Evolutionary conservation across 345 rosid genomes (phyloP).

Genomic region (Reutealis trisperma): DNA sequence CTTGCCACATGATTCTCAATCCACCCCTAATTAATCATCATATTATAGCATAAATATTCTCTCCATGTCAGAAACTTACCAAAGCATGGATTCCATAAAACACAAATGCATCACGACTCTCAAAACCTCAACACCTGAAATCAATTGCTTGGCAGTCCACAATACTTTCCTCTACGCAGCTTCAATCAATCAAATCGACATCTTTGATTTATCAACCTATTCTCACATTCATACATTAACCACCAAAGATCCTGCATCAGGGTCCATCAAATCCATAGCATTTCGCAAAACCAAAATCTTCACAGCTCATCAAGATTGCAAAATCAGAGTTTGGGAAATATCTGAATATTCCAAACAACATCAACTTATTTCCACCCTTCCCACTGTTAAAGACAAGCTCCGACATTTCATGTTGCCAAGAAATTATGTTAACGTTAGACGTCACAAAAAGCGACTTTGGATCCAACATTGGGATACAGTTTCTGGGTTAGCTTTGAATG

Average conservation of each 20-base stretch:
- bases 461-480: slow-evolving; percentile 50
- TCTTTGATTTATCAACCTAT: slow-evolving; percentile 36
- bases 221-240: slow-evolving; percentile 30
- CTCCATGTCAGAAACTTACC: too few species aligned
- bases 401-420: slow-evolving; percentile 32
- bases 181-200: slow-evolving; percentile 34
- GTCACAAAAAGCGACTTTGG: slow-evolving; percentile 54
- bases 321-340: slow-evolving; percentile 46
- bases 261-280: slow-evolving; percentile 46
- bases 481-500: slow-evolving; percentile 35
- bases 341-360: slow-evolving; percentile 21
- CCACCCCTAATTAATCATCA: too few species aligned
- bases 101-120: slow-evolving; percentile 33
- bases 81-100: background rate
- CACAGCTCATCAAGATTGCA: slow-evolving; percentile 58
- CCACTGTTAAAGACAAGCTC: slow-evolving; percentile 42
- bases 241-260: slow-evolving; percentile 27
- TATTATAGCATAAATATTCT: too few species aligned
- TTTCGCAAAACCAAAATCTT: slow-evolving; percentile 36
- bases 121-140: slow-evolving; percentile 21
- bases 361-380: slow-evolving; percentile 44
- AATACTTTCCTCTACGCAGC: slow-evolving; percentile 45
- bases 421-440: slow-evolving; percentile 45
- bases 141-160: slow-evolving; percentile 47
- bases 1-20: too few species aligned